phyloP scores from a whole-genome alignment of 75 land plant genomes.

The Isoetes taiwanensis region DNA sequence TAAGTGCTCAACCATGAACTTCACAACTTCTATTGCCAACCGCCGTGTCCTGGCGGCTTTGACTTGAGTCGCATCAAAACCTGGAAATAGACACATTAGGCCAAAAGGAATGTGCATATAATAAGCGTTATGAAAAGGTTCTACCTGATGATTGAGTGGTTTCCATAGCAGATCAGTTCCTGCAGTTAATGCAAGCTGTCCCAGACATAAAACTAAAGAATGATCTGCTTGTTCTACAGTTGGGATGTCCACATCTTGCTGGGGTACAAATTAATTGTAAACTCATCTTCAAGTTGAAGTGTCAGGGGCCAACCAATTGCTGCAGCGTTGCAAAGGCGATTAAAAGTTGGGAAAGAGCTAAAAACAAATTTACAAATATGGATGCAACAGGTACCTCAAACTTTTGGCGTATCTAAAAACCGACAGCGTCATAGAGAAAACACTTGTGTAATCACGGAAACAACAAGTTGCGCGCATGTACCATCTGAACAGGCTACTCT shows the following conservation, averaged over 20 bases:
- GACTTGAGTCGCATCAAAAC: slow-evolving; percentile 78
- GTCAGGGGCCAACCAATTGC: slow-evolving; percentile 64
- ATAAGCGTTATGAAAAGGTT: too few species aligned
- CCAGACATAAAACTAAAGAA: slow-evolving; percentile 56
- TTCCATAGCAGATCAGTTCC: slow-evolving; percentile 86
- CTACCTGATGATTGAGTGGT: slow-evolving; percentile 77
- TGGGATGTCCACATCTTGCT: slow-evolving; percentile 42
- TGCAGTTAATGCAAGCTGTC: slow-evolving; percentile 84
- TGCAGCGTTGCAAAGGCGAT: slow-evolving; percentile 20
- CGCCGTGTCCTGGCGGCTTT: slow-evolving; percentile 45
- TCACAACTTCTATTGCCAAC: slow-evolving; percentile 53
- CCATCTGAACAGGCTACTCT: slow-evolving; percentile 75
- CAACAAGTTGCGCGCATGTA: slow-evolving; percentile 38
- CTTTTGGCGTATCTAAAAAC: slow-evolving; percentile 58
- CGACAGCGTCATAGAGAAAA: slow-evolving; percentile 69
- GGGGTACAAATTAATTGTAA: slow-evolving; percentile 56
- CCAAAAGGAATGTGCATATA: too few species aligned
- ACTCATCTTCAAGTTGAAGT: too few species aligned
- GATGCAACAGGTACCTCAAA: slow-evolving; percentile 39
- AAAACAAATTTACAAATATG: not conserved
- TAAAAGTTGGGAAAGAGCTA: not conserved
- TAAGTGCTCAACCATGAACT: slow-evolving; percentile 47
- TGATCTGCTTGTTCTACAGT: slow-evolving; percentile 57
- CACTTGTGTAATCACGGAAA: slow-evolving; percentile 75
- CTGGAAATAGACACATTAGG: slow-evolving; percentile 33